Evolutionary conservation across 2,329 filamentous ascomycete genomes (phyloP), one percentile per base, ranked within the genome.

Genomic region (Diaporthe vaccinii): DNA sequence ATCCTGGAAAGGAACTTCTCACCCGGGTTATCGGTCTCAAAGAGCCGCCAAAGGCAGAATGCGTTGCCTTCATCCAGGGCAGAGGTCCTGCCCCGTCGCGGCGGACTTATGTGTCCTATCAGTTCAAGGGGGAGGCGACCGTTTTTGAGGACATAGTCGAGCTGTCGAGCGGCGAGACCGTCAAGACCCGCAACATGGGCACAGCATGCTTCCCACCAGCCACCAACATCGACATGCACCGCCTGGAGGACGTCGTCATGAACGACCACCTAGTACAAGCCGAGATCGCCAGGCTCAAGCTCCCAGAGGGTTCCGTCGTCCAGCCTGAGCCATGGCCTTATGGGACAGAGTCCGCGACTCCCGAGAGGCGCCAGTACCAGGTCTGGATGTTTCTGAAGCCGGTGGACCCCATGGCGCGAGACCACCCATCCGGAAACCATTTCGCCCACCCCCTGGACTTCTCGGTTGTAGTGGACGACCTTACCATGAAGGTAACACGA

Each of bases 371-470:
- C 78, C 92, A 89, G 80, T 91, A 93, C 80, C 91, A 90, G 82
- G 93, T 92, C 82, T 82, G 93, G 72, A 93, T 94, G 82, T 87
- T 93, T 82, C 85, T 91, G 34, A 91, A 93, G 77, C 91, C 91
- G 3, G 83, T 85, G 41, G 91, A 93, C 79, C 79, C 89, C 0
- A 80, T 84, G 10, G 90, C 93, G 78, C 82, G 84, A n/a, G 92
- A 94, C 79, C 59, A 65, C 39, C 39, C 59, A 8, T 65, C 59
- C 9, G 90, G 89, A 57, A 93, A 93, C 79, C 91, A 94, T 81
- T 94, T 94, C 79, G 90, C 92, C 0, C 88, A 93, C 78, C 92
- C 92, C 1, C 84, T 93, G 2, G 87, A 89, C 28, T 91, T 93
- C 77, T 93, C 91, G 3, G 92, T 92, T 0, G 92, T 94, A 25